Evolutionary conservation across 495 filamentous ascomycete genomes (phyloP).

Genomic region (Penicillium silybi): DNA sequence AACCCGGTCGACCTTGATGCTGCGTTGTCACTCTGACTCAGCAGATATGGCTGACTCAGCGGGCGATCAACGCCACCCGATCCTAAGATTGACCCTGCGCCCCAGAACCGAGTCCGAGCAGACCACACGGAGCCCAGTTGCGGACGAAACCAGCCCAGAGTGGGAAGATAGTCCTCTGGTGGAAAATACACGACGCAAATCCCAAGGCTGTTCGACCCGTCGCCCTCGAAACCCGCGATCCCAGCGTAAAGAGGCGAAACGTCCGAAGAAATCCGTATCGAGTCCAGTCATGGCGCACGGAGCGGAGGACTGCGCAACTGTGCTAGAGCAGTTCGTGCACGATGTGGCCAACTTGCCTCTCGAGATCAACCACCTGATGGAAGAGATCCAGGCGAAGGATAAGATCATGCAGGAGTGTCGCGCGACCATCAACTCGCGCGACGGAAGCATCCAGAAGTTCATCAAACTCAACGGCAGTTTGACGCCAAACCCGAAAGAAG

Average conservation of each 20-base stretch:
- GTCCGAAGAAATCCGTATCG: not conserved
- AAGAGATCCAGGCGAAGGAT: constrained; percentile 92
- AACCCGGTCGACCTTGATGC: no score
- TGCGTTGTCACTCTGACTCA: not conserved
- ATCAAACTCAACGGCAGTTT: constrained; percentile 82
- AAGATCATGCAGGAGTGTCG: constrained; percentile 69
- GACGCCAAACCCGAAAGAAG: constrained; percentile 81
- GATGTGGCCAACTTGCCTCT: constrained; percentile 86
- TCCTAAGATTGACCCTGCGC: not conserved
- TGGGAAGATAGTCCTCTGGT: not conserved
- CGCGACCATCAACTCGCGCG: constrained; percentile 68
- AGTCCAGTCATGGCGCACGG: constrained; percentile 34
- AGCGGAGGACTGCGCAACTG: constrained; percentile 74
- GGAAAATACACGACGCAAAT: not conserved
- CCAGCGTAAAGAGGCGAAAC: not conserved
- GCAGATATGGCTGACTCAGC: not conserved
- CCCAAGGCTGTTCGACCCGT: not conserved
- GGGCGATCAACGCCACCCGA: not conserved
- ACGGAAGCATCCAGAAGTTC: constrained; percentile 82
- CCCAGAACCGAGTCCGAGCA: not conserved
- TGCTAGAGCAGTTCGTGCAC: constrained; percentile 91
- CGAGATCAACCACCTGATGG: constrained; percentile 87
- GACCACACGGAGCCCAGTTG: not conserved
- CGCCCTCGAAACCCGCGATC: not conserved
- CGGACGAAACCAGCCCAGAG: not conserved